These are phyloP conservation scores for Talaromyces sp. DNA, from an alignment of 2,329 filamentous ascomycete genomes.

Conservation along the genomic window DNA sequence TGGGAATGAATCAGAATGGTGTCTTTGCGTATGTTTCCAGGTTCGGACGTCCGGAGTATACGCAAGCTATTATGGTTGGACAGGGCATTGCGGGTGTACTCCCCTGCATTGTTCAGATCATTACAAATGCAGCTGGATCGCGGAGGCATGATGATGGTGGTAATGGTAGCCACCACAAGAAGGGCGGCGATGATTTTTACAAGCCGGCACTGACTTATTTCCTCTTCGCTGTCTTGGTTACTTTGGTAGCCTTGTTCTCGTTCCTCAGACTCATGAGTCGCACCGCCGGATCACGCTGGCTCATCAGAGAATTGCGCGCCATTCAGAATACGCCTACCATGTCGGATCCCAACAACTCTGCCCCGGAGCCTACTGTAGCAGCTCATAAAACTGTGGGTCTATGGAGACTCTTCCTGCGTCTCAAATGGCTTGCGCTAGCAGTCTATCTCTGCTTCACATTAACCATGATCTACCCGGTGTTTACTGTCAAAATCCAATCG, in stretches of 20 bases:
- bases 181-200: constrained; percentile 44
- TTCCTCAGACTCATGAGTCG: constrained; percentile 70
- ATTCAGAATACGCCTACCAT: constrained; percentile 12
- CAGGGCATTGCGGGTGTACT: constrained; percentile 90
- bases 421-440: constrained; percentile 71
- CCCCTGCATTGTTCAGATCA: constrained; percentile 80
- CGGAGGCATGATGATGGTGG: constrained; percentile 21
- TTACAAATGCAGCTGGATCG: constrained; percentile 69
- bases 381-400: constrained; percentile 55
- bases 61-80: constrained; percentile 92
- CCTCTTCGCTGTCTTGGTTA: constrained; percentile 76
- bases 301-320: constrained; percentile 18
- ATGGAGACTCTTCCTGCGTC: constrained; percentile 66
- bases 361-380: not conserved
- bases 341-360: constrained; percentile 9
- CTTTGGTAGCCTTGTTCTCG: constrained; percentile 63
- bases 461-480: constrained; percentile 94
- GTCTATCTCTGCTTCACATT: constrained; percentile 76
- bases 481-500: constrained; percentile 66
- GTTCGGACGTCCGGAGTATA: constrained; percentile 83
- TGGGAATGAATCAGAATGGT: constrained; percentile 87
- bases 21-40: constrained; percentile 86
- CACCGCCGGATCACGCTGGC: constrained; percentile 19
- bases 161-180: constrained; percentile 27
- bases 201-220: constrained; percentile 88